Conservation (phyloP, 2,329 filamentous ascomycete genomes). For the Dactylonectria estremocensis region DNA sequence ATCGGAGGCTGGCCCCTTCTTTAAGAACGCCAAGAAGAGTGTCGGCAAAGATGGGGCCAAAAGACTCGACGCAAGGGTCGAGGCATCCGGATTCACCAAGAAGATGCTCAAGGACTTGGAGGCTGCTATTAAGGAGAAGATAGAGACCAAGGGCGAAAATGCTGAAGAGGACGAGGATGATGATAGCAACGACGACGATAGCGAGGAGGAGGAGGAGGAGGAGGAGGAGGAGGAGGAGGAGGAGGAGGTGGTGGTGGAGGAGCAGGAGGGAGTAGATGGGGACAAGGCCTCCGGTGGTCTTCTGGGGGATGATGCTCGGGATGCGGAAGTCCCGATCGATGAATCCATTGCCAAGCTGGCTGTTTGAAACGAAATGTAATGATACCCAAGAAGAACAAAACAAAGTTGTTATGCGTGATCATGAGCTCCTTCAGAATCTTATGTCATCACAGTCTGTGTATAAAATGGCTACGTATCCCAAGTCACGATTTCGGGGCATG, state of each 20-base stretch:
- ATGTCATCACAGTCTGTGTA: neutral
- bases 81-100: conserved; percentile 95
- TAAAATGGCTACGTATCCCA: neutral
- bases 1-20: conserved; percentile 87
- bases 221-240: conserved; percentile 41
- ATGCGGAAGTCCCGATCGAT: conserved; percentile 39
- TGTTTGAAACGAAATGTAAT: conserved; percentile 43
- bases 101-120: conserved; percentile 98
- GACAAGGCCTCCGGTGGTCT: conserved; percentile 37
- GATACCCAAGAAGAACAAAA: conserved; percentile 43
- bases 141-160: conserved; percentile 61
- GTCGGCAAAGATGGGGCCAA: conserved; percentile 75
- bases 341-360: conserved; percentile 50
- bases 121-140: conserved; percentile 87
- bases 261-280: conserved; percentile 44
- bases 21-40: conserved; percentile 84
- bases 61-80: conserved; percentile 88
- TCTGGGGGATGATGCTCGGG: conserved; percentile 39
- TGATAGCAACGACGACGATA: conserved; percentile 50
- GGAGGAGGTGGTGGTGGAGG: conserved; percentile 41
- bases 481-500: neutral
- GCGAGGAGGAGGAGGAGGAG: conserved; percentile 47
- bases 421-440: neutral
- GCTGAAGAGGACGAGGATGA: conserved; percentile 52
- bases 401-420: neutral